Conservation (phyloP, 257 asterid species). For the Craterostigma plantagineum region DNA sequence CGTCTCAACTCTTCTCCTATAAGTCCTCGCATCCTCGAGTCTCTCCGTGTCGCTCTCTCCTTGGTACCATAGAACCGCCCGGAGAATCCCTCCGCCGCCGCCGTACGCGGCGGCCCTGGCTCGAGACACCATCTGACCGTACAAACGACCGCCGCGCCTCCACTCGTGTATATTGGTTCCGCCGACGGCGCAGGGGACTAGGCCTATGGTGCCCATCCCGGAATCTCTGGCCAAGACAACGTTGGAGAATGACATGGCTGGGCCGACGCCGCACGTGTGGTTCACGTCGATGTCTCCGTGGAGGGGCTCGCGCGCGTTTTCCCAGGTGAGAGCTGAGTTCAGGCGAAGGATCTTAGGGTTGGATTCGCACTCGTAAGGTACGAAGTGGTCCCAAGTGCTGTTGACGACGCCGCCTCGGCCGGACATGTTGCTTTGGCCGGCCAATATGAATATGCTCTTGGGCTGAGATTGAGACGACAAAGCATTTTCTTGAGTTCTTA, state of each 20-base stretch:
- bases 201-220: slow-evolving; percentile 36
- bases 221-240: slow-evolving; percentile 15
- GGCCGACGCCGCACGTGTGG: slow-evolving; percentile 62
- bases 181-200: slow-evolving; percentile 70
- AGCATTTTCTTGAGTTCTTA: no score
- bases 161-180: slow-evolving; percentile 46
- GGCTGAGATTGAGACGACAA: slow-evolving; percentile 6
- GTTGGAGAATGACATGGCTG: slow-evolving; percentile 63
- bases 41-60: slow-evolving; percentile 42
- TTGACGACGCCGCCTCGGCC: slow-evolving; percentile 56
- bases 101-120: slow-evolving; percentile 27
- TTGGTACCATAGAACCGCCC: slow-evolving; percentile 55
- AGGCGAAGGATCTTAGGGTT: slow-evolving; percentile 28
- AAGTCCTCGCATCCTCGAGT: slow-evolving; percentile 19
- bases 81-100: slow-evolving; percentile 26
- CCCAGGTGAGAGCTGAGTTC: slow-evolving; percentile 21
- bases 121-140: slow-evolving; percentile 24
- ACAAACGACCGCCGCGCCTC: slow-evolving; percentile 30
- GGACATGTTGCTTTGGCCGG: slow-evolving; percentile 87
- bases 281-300: slow-evolving; percentile 46
- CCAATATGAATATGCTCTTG: slow-evolving; percentile 45
- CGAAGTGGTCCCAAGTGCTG: slow-evolving; percentile 35
- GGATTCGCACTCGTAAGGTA: slow-evolving; percentile 33
- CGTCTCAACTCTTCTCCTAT: slow-evolving; percentile 19
- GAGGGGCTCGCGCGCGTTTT: slow-evolving; percentile 62